Base-by-base conservation (phyloP, 495 filamentous ascomycete species). In the Penicillium egyptiacum region DNA sequence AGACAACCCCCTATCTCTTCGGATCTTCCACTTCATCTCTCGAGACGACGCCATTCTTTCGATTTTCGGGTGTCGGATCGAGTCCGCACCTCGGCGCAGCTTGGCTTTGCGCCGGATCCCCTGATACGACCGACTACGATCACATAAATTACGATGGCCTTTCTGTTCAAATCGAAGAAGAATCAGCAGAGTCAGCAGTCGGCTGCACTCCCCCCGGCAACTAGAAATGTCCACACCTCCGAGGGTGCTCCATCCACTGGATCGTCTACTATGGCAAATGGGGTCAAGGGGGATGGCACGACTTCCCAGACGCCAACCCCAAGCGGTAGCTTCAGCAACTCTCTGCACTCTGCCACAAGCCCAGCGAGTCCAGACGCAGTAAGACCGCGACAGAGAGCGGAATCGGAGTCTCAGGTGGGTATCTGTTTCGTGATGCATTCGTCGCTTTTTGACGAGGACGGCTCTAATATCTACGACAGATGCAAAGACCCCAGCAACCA, bases 81-180 rank as follows among this genome's bases (percentile, higher is more conserved):
- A 54, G 22, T 51, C 57, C 49, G 41, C 53, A 56, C 50, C 44
- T 55, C 53, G 56, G 58, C 58, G 56, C 56, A 55, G 53, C 54
- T 45, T 51, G 40, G 55, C 48, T 37, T 40, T 65, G 63, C 65
- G 59, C 64, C 53, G 67, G 59, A 67, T 28, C 30, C 30, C 19
- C 31, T 47, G 53, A 45, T 47, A 72, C 69, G 72, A 75, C 71
- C 62, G 60, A 72, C 68, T 66, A 77, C 66, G 75, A 76, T 44
- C 47, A 44, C 63, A 57, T 63, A 61, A 33, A 55, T 70, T 56
- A 79, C 72, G 68, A 84, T 86, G 83, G 81, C 83, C 44, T 85
- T 86, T 72, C 70, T 86, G 54, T 86, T 86, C 62, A 83, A 83
- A 64, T 84, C 82, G 53, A 86, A 85, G 71, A 84, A 81, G 67